phyloP scores from a whole-genome alignment of 2,329 filamentous ascomycete species.

The Fusarium nanum region DNA sequence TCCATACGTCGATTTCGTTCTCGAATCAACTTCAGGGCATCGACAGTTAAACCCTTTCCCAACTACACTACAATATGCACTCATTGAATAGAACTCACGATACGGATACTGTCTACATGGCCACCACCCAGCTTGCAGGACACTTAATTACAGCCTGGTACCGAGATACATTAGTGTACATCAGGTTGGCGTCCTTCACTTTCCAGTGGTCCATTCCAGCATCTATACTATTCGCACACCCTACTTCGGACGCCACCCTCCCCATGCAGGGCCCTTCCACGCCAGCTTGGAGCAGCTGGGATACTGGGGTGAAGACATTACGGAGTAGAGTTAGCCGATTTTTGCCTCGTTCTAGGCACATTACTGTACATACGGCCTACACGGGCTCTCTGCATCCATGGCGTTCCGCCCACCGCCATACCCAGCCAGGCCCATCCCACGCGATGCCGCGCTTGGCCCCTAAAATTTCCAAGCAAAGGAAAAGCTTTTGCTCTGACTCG shows the following conservation, averaged over 20 bases:
- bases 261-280: constrained; percentile 5
- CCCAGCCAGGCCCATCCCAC: constrained; percentile 42
- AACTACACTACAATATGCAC: background rate
- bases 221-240: background rate
- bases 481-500: constrained; percentile 5
- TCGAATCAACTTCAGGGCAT: constrained; percentile 32
- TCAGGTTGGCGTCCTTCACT: constrained; percentile 1
- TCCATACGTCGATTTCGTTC: background rate
- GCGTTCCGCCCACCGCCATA: constrained; percentile 31
- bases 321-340: background rate
- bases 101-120: background rate
- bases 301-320: background rate
- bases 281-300: constrained; percentile 7
- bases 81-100: background rate
- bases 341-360: background rate
- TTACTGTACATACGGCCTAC: constrained; percentile 4
- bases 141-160: constrained; percentile 4
- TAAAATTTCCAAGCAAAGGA: constrained; percentile 20
- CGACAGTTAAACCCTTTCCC: background rate
- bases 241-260: background rate
- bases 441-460: constrained; percentile 41
- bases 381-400: constrained; percentile 15
- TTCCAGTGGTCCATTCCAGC: constrained; percentile 10
- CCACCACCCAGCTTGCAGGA: background rate
- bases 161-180: background rate